These are phyloP conservation scores for Cylindrodendrum hubeiense DNA, from an alignment of 2,329 filamentous ascomycete genomes.

Conservation along the genomic window DNA sequence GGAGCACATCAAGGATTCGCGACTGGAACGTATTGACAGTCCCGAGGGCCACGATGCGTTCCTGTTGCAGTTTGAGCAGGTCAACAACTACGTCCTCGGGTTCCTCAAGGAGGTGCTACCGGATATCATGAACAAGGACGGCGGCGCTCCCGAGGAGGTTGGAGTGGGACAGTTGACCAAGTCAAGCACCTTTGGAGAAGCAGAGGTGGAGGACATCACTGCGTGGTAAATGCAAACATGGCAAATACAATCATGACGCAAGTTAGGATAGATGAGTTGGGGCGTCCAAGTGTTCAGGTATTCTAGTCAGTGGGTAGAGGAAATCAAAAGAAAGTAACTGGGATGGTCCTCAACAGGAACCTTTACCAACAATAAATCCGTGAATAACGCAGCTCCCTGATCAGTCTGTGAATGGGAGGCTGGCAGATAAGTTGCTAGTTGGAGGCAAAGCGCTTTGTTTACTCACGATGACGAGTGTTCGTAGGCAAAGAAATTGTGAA, in stretches of 20 bases:
- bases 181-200: constrained; percentile 93
- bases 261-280: neutral
- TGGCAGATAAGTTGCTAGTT: no score
- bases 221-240: constrained; percentile 82
- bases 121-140: constrained; percentile 83
- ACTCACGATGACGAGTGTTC: no score
- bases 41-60: constrained; percentile 98
- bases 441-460: no score
- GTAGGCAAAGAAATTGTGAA: no score
- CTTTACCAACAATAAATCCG: neutral
- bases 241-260: no score
- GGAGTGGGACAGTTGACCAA: constrained; percentile 78
- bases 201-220: constrained; percentile 95
- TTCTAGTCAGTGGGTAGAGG: neutral
- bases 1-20: constrained; percentile 80
- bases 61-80: constrained; percentile 95
- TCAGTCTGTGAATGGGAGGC: no score
- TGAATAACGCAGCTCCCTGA: no score
- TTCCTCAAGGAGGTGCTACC: constrained; percentile 88
- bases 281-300: neutral
- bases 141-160: constrained; percentile 60
- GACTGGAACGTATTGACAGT: constrained; percentile 88
- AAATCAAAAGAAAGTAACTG: neutral
- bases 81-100: constrained; percentile 86
- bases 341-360: neutral